phyloP scores from a whole-genome alignment of 78 protist species.

The Acrasis kona region DNA sequence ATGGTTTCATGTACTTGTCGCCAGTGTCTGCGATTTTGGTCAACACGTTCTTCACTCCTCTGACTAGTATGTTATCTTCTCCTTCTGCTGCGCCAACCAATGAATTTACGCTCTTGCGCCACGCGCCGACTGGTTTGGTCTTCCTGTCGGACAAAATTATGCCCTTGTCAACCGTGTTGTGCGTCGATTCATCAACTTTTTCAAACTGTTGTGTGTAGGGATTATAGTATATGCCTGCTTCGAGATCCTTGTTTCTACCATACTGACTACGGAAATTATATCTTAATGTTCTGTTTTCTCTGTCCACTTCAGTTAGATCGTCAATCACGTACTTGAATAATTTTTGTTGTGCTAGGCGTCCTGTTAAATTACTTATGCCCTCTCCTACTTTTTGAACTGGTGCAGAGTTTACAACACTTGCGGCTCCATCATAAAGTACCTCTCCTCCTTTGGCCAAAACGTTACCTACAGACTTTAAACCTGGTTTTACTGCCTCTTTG shows the following conservation, averaged over 20 bases:
- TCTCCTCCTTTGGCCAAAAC: neutral
- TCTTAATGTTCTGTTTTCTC: neutral
- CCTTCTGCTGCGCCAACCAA: too few relatives aligned
- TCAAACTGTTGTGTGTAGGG: neutral
- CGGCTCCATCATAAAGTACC: neutral
- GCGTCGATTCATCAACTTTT: neutral
- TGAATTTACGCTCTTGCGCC: neutral
- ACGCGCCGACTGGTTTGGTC: neutral
- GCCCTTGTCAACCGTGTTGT: neutral
- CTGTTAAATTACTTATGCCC: neutral
- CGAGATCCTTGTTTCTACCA: neutral
- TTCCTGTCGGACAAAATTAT: neutral
- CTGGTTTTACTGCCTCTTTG: neutral
- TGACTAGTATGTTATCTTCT: too few relatives aligned
- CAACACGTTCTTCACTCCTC: too few relatives aligned
- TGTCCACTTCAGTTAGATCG: neutral
- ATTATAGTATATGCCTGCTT: neutral
- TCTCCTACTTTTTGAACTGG: neutral
- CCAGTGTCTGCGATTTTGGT: too few relatives aligned
- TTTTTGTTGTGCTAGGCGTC: neutral
- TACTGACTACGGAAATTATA: neutral
- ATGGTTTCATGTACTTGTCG: too few relatives aligned
- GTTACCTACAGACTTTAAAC: neutral
- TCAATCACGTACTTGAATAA: neutral
- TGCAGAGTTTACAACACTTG: neutral